These are phyloP conservation scores for Gaertneriomyces sp. DNA, from an alignment of 192 early-diverging fungal species.

Conservation along the genomic window DNA sequence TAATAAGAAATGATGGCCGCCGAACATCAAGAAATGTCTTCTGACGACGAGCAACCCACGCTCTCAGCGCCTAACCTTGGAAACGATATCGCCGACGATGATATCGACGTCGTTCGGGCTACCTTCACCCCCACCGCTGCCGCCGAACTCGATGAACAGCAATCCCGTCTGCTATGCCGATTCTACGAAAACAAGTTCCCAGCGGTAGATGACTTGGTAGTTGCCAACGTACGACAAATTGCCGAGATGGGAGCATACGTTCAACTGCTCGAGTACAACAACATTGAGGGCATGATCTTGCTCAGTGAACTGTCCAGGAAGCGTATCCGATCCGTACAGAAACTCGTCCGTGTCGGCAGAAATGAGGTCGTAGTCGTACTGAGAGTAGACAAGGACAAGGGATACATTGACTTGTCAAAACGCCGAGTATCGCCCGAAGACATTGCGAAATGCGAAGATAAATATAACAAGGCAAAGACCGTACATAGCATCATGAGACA, in stretches of 20 bases:
- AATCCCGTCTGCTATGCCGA: slow-evolving; percentile 60
- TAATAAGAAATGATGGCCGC: too few relatives aligned
- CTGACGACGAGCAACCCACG: background rate
- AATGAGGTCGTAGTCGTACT: slow-evolving; percentile 92
- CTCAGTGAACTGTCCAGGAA: slow-evolving; percentile 87
- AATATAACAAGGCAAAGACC: slow-evolving; percentile 89
- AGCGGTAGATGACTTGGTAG: slow-evolving; percentile 90
- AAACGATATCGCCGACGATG: slow-evolving; percentile 11
- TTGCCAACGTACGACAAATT: slow-evolving; percentile 95
- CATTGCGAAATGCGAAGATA: slow-evolving; percentile 83
- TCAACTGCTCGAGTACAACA: slow-evolving; percentile 90
- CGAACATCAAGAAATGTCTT: too few relatives aligned
- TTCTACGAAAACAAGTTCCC: slow-evolving; percentile 95
- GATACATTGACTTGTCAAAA: slow-evolving; percentile 98
- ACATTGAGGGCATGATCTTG: slow-evolving; percentile 97
- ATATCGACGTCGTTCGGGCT: slow-evolving; percentile 9
- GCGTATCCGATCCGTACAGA: slow-evolving; percentile 95
- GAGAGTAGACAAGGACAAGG: slow-evolving; percentile 96
- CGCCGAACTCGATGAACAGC: slow-evolving; percentile 30
- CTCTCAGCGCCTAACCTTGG: slow-evolving; percentile 22
- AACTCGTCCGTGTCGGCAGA: slow-evolving; percentile 86
- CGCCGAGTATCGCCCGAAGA: slow-evolving; percentile 89
- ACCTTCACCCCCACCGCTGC: slow-evolving; percentile 30
- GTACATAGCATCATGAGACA: slow-evolving; percentile 80
- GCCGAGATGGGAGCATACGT: slow-evolving; percentile 97